Conservation (phyloP, 768 basidiomycete species). For the Rhodotorula diobovata region DNA sequence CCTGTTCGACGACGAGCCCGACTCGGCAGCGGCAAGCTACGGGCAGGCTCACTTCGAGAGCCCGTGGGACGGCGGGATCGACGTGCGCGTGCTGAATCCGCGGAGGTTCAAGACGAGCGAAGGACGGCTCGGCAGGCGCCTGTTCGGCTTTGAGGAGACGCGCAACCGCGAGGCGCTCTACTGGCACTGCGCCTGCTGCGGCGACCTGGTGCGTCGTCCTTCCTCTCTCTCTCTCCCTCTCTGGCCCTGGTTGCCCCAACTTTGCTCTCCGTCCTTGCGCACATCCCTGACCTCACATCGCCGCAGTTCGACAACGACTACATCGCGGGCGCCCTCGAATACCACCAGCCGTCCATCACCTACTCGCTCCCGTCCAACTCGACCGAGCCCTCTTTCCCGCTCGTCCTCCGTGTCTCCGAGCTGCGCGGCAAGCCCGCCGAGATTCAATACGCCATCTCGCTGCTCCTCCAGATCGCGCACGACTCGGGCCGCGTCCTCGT, state of each 20-base stretch:
- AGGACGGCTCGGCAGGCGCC: not conserved
- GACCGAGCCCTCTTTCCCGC: not conserved
- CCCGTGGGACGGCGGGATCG: constrained; percentile 24
- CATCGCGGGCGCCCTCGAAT: constrained; percentile 23
- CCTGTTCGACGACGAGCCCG: not conserved
- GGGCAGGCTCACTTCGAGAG: constrained; percentile 17
- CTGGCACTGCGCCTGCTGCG: constrained; percentile 16
- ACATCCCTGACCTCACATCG: not conserved
- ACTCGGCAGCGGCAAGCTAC: not conserved
- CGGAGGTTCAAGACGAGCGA: constrained; percentile 2
- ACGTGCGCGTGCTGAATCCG: constrained; percentile 7
- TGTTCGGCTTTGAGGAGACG: not conserved
- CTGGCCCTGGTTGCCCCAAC: too few relatives aligned
- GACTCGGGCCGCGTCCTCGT: constrained; percentile 7
- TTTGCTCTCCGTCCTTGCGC: too few relatives aligned
- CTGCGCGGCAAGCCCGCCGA: constrained; percentile 9
- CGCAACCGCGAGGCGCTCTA: not conserved
- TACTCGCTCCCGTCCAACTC: not conserved
- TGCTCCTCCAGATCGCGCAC: constrained; percentile 19
- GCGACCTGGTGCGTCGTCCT: constrained; percentile 1
- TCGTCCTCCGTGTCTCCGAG: not conserved
- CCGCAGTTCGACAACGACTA: constrained; percentile 14
- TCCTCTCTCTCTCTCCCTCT: too few relatives aligned
- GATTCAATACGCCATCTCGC: not conserved
- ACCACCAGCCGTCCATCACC: constrained; percentile 7